Percentiles rank a stretch among this genome's conserved stretches.
Conservation (phyloP, 352 stramenopile species). For the Pythium volutum region DNA sequence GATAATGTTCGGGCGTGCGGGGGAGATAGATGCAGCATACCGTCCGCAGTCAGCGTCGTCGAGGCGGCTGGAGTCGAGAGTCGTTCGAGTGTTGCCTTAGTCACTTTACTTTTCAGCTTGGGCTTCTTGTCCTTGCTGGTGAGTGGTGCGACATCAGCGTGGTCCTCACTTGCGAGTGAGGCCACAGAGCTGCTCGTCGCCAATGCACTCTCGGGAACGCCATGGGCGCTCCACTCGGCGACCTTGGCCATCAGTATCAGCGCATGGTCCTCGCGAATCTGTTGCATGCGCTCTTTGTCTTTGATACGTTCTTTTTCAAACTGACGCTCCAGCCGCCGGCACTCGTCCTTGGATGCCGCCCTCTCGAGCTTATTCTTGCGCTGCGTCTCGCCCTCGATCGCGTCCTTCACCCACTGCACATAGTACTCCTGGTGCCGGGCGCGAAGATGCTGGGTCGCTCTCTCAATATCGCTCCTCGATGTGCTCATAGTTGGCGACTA, state of each 20-base stretch:
- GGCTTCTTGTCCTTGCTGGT: background rate
- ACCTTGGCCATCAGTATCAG: constrained; percentile 51
- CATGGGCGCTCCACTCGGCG: constrained; percentile 46
- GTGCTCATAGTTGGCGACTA: constrained; percentile 4
- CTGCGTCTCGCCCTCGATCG: constrained; percentile 48
- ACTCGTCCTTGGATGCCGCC: constrained; percentile 36
- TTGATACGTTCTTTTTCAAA: constrained; percentile 43
- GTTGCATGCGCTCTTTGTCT: constrained; percentile 48
- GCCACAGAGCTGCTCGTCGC: background rate
- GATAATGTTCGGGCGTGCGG: too few species aligned
- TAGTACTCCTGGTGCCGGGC: constrained; percentile 45
- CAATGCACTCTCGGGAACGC: constrained; percentile 19
- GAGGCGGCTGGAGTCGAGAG: constrained; percentile 24
- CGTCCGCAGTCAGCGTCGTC: background rate
- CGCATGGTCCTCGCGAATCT: constrained; percentile 61
- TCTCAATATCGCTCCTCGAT: constrained; percentile 14
- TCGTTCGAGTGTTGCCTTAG: constrained; percentile 40
- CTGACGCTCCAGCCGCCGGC: constrained; percentile 47
- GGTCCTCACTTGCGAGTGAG: background rate
- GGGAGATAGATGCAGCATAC: too few species aligned
- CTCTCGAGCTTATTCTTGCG: constrained; percentile 43
- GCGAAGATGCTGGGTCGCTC: constrained; percentile 18
- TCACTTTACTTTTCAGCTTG: constrained; percentile 33
- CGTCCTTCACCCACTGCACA: constrained; percentile 49
- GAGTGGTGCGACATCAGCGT: background rate